Evolutionary conservation across 73 alveolate species (phyloP), one percentile per base, ranked within the genome.

Genomic region (Breviolum minutum): DNA sequence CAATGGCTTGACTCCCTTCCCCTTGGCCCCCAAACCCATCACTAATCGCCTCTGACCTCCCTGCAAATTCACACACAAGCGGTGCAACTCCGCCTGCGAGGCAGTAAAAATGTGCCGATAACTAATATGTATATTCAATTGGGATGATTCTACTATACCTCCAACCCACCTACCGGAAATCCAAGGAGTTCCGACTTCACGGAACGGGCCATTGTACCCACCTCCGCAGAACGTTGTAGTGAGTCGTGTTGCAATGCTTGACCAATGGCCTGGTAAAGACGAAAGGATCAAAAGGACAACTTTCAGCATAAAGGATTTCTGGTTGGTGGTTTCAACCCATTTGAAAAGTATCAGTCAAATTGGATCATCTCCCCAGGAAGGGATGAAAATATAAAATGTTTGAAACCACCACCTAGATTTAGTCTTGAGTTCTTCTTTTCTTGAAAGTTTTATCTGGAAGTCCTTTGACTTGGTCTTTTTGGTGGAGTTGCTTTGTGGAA

Each of bases 201-300:
- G n/a, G n/a, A n/a, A n/a, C n/a, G 30, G 61, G 54, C 54, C 90
- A 40, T 9, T 13, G 6, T 6, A 26, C 64, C 16, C 32, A 30
- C 95, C 96, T 90, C 86, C 22, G 84, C 96, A 12, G 63, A 69
- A 22, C 81, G 70, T 26, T 90, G 96, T 76, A 26, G 87, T 24
- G 87, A 70, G 87, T 90, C 87, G 26, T 90, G 96, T 27, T 48
- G 96, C 86, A 71, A 0, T 6, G 96, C 96, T 71, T 90, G 96
- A 63, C 96, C 81, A 70, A 70, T 54, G 40, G 96, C 96, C 96
- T 90, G 63, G 87, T 27, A 40, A 30, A 77, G 20, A n/a, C 64
- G 0, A 27, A 20, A 71, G 26, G 81, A 71, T 30, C 19, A 71
- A 71, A 2, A 13, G 81, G n/a, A 20, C 30, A 1, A 22, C 3